Percentiles rank a stretch among this genome's conserved stretches.
phyloP scores from a whole-genome alignment of 2,329 filamentous ascomycete genomes.

The Fusarium caatingaense region DNA sequence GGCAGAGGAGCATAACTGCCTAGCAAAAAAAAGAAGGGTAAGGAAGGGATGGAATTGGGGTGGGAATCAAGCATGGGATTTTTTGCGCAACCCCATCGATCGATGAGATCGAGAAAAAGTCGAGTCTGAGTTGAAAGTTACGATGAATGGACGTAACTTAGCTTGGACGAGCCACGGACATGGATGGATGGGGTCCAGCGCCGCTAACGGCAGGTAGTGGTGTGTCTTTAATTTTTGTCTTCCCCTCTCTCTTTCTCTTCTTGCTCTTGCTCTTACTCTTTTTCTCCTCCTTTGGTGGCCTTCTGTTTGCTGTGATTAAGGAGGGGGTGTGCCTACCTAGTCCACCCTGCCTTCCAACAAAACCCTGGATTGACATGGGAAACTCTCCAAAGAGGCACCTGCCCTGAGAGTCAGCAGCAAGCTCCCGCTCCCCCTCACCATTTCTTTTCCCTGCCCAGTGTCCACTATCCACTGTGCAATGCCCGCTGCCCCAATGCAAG shows the following conservation, averaged over 20 bases:
- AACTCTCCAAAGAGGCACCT: slow-evolving; percentile 32
- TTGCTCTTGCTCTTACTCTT: background rate
- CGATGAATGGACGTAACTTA: slow-evolving; percentile 33
- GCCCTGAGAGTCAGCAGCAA: slow-evolving; percentile 38
- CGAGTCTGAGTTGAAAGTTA: slow-evolving; percentile 33
- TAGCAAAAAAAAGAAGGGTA: slow-evolving; percentile 23
- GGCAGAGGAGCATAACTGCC: background rate
- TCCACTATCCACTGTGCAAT: background rate
- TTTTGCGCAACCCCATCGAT: slow-evolving; percentile 52
- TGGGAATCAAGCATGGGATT: slow-evolving; percentile 46
- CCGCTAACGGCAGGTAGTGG: slow-evolving; percentile 25
- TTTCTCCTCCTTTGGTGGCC: background rate
- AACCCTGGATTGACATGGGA: slow-evolving; percentile 20
- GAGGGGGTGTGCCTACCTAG: slow-evolving; percentile 13
- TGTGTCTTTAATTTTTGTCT: slow-evolving; percentile 16
- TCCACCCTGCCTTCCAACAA: slow-evolving; percentile 3
- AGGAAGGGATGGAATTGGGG: slow-evolving; percentile 42
- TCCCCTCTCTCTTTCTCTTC: background rate
- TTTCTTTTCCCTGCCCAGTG: background rate
- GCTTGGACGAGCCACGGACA: slow-evolving; percentile 34
- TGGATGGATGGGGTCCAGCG: slow-evolving; percentile 13
- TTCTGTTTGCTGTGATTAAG: background rate
- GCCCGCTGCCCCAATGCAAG: background rate
- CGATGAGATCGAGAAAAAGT: slow-evolving; percentile 51
- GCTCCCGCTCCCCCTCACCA: slow-evolving; percentile 37